Base-by-base conservation (phyloP, 192 early-diverging fungal genomes). In the Dimargaris cristalligena region DNA sequence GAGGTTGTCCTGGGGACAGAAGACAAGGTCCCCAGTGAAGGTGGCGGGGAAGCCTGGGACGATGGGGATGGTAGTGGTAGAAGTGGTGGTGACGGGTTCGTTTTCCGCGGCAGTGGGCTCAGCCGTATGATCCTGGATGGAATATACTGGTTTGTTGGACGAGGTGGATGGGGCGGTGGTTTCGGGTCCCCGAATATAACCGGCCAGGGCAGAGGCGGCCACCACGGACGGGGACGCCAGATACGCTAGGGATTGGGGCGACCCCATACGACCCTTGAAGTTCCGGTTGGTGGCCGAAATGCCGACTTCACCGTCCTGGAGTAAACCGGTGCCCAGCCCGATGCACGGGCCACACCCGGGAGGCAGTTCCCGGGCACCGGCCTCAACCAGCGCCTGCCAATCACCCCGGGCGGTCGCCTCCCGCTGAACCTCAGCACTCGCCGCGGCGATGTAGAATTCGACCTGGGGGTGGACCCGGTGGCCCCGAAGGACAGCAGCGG, bases 241-340 rank as follows among this genome's bases (percentile, higher is more conserved):
- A 62, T 99, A 99, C 0, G 95, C 91, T 58, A 88, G 77, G 0
- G 95, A 91, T 34, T 66, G 78, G 48, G 90, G 90, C 23, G 89
- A 90, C 45, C 95, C 95, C 95, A 99, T 99, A 18, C 95, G 81
- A 49, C 95, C 95, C 75, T 99, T 99, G 74, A 90, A 99, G 67
- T 99, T 99, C 51, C 95, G 79, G 69, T 99, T 99, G 25, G 95
- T 96, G 20, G 95, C 95, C n/a, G 90, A 93, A 50, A 99, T 96
- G 26, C 95, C 93, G 8, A 96, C 88, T 70, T 96, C 93, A 33
- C 89, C 88, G 65, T 99, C 95, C 72, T 93, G 78, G 44, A 99
- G 78, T 59, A 99, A 72, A 28, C 93, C 95, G 20, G 80, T 78
- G 33, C 95, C 95, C 1, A 96, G 77, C 14, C 92, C 87, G 60